Evolutionary conservation across 140 eudicot genomes (phyloP), one percentile per base, ranked within the genome.

Genomic region (Flaveria floridana): DNA sequence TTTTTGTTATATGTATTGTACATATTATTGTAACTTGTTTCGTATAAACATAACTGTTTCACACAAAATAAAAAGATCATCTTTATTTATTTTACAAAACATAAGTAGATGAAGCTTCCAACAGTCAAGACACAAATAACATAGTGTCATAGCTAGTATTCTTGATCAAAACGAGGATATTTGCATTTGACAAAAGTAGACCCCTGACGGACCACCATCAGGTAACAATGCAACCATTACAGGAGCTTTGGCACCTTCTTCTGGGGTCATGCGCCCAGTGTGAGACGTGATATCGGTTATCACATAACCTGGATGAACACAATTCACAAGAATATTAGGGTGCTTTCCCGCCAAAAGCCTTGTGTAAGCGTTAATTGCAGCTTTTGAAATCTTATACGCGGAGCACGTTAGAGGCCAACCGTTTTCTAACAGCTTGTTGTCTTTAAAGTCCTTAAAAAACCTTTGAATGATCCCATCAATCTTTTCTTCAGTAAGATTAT

Each of bases 291-390:
- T 55, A 34, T 87, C 87, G 13, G 93, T 87, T 61, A 58, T 71
- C 6, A 71, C 81, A 73, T 65, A 83, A 53, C 93, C 93, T 0
- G 89, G 89, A 56, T 84, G 76, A 23, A 87, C 89, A 67, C 85
- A 78, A 2, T 87, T 87, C 63, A 80, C 78, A 57, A 46, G 69
- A 41, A 82, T 48, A 14, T 21, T 72, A 3, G 55, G 58, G 21
- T 15, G 70, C 57, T 73, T 84, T 61, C 65, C 68, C 19, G 89
- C 87, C 42, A 82, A 4, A 12, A 85, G 30, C 69, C 86, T 80
- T 66, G 93, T 85, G 74, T 85, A 85, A 9, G 85, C 86, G 78
- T 78, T 87, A 20, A 87, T 2, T 6, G 86, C 80, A 19, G 81
- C 81, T 57, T 87, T 87, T 26, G 93, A 78, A 2, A 87, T 47